These are phyloP conservation scores for Phytophthora megakarya DNA, from an alignment of 352 stramenopile genomes.

Conservation along the genomic window DNA sequence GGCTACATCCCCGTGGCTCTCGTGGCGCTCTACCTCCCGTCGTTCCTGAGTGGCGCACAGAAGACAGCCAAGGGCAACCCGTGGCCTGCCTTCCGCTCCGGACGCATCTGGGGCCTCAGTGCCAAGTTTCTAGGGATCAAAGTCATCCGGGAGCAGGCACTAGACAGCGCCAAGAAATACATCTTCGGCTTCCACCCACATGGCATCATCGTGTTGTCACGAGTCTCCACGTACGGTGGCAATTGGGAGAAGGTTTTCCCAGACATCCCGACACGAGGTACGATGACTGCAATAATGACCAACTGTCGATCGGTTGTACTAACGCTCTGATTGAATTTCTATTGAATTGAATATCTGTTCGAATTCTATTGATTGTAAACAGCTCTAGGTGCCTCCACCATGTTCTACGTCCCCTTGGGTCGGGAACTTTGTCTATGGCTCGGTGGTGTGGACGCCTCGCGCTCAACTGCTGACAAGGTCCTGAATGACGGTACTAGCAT, in stretches of 20 bases:
- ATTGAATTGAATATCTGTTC: too few species aligned
- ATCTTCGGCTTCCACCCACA: constrained; percentile 80
- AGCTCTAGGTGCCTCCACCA: constrained; percentile 67
- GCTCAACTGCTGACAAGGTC: constrained; percentile 75
- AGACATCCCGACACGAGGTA: constrained; percentile 55
- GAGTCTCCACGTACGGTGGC: constrained; percentile 65
- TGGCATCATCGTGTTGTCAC: constrained; percentile 77
- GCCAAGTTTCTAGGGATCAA: constrained; percentile 60
- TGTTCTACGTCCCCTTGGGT: constrained; percentile 71
- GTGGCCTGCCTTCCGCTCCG: constrained; percentile 55
- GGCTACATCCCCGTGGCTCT: constrained; percentile 55
- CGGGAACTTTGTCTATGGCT: constrained; percentile 78
- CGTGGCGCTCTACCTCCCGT: constrained; percentile 64
- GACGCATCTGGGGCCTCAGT: constrained; percentile 55
- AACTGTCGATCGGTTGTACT: neutral
- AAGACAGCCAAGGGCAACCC: constrained; percentile 54
- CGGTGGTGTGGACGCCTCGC: constrained; percentile 73
- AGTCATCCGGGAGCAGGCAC: constrained; percentile 63
- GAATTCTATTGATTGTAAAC: too few species aligned
- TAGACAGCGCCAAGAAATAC: constrained; percentile 72
- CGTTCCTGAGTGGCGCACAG: constrained; percentile 62
- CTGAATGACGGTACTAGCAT: constrained; percentile 70
- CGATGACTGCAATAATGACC: neutral
- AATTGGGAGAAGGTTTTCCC: constrained; percentile 80
- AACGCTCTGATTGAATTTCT: constrained; percentile 6